Percentiles rank a stretch among this genome's conserved stretches.
phyloP scores from a whole-genome alignment of 805 yeast genomes.

The Candida xyloterini region DNA sequence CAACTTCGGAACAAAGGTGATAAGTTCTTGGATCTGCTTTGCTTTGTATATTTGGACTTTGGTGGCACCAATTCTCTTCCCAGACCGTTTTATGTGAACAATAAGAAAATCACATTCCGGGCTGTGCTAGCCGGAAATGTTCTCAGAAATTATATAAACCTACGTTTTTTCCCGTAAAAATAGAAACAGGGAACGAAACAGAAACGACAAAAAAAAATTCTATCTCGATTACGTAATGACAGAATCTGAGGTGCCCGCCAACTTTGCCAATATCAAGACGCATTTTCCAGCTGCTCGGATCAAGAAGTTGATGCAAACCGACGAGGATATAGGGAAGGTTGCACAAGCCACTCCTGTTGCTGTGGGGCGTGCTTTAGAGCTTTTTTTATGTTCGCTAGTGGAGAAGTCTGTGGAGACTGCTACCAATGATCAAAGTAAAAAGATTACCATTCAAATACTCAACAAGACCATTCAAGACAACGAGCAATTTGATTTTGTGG shows the following conservation, averaged over 20 bases:
- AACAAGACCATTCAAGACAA: constrained; percentile 78
- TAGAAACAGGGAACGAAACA: too few species aligned
- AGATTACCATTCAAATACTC: constrained; percentile 80
- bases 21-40: constrained; percentile 91
- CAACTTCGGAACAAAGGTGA: constrained; percentile 90
- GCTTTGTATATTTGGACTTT: constrained; percentile 85
- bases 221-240: constrained; percentile 10
- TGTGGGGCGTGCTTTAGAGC: constrained; percentile 91
- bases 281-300: constrained; percentile 92
- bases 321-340: constrained; percentile 97
- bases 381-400: constrained; percentile 85
- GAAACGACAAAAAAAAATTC: too few species aligned
- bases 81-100: constrained; percentile 66
- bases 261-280: constrained; percentile 59
- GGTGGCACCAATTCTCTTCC: constrained; percentile 85
- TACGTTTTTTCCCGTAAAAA: constrained; percentile 3
- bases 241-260: constrained; percentile 20
- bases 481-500: constrained; percentile 91
- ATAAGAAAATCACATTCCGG: neutral
- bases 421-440: constrained; percentile 64
- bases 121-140: constrained; percentile 4
- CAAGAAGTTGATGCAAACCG: constrained; percentile 95
- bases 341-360: constrained; percentile 99
- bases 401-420: constrained; percentile 82
- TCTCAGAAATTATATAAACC: constrained; percentile 8